These are phyloP conservation scores for Ceriops zippeliana DNA, from an alignment of 345 rosid genomes.

Conservation along the genomic window DNA sequence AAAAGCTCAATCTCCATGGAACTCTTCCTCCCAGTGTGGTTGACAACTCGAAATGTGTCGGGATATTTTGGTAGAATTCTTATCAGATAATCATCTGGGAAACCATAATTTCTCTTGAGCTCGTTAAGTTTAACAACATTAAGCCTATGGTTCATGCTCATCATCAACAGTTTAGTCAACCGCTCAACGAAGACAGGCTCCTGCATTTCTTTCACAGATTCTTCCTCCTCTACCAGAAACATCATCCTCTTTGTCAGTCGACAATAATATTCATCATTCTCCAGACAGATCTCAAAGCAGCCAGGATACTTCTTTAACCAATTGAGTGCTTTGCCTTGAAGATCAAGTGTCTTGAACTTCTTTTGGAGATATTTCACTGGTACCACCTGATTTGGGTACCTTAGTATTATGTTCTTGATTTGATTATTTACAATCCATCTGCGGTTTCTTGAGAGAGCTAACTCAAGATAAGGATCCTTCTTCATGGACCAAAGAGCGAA, in stretches of 20 bases:
- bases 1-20: conserved; percentile 91
- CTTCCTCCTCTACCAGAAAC: conserved; percentile 77
- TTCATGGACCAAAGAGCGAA: conserved; percentile 88
- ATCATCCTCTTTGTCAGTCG: conserved; percentile 66
- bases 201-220: conserved; percentile 57
- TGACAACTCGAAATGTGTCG: conserved; percentile 56
- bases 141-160: conserved; percentile 70
- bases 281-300: conserved; percentile 67
- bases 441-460: conserved; percentile 74
- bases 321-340: conserved; percentile 86
- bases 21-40: conserved; percentile 71
- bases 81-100: conserved; percentile 78
- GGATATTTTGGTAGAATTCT: conserved; percentile 66
- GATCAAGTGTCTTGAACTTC: conserved; percentile 90
- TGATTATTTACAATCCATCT: conserved; percentile 89
- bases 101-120: conserved; percentile 69
- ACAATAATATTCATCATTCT: conserved; percentile 62
- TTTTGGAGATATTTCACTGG: conserved; percentile 66
- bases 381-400: conserved; percentile 61
- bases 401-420: conserved; percentile 71
- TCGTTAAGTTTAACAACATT: conserved; percentile 68
- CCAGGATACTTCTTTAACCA: conserved; percentile 94
- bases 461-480: conserved; percentile 85
- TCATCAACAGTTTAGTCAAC: conserved; percentile 75
- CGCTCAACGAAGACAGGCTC: conserved; percentile 53